Evolutionary conservation across 495 filamentous ascomycete genomes (phyloP), one percentile per base, ranked within the genome.

Genomic region (Hyaloscypha finlandica): DNA sequence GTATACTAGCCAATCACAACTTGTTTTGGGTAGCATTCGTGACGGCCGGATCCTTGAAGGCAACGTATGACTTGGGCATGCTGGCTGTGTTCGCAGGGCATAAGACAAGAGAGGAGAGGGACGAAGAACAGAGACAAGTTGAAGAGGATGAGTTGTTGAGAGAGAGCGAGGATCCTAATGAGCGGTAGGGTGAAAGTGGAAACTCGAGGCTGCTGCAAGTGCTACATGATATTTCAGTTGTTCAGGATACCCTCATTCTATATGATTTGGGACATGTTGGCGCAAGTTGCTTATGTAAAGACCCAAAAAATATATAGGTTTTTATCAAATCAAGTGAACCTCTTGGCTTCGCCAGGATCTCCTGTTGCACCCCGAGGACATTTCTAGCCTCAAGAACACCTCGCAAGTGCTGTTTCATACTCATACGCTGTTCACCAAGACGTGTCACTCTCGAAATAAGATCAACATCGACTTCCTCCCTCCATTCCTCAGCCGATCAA

Each of bases 21-120:
- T 73, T 80, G 33, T 92, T 93, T 67, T 90, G 91, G 79, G 80
- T 89, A n/a, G 86, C 88, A 0, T 93, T 94, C 73, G 81, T 90
- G 6, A 79, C 85, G 22, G 91, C 91, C 0, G 93, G 93, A 54
- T 77, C 82, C 0, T 75, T 92, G 71, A 88, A 93, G 71, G 79
- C 86, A 14, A 73, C 79, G 2, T 95, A 96, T 75, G 92, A 95
- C 74, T 61, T 93, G 25, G 88, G 89, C 0, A 79, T 94, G 78
- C 79, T 91, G 63, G 79, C 83, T n/a, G 86, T 89, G 68, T 94
- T 93, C 64, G 77, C 59, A 4, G 59, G 59, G 8, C 59, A 61
- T 30, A 61, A 61, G 59, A 61, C 59, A 14, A 12, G 37, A 20
- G 59, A 61, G 20, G 59, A 61, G 33, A 4, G 20, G 37, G 59